Evolutionary conservation across 768 basidiomycete genomes (phyloP).

Genomic region (Pulveroboletus sp.): DNA sequence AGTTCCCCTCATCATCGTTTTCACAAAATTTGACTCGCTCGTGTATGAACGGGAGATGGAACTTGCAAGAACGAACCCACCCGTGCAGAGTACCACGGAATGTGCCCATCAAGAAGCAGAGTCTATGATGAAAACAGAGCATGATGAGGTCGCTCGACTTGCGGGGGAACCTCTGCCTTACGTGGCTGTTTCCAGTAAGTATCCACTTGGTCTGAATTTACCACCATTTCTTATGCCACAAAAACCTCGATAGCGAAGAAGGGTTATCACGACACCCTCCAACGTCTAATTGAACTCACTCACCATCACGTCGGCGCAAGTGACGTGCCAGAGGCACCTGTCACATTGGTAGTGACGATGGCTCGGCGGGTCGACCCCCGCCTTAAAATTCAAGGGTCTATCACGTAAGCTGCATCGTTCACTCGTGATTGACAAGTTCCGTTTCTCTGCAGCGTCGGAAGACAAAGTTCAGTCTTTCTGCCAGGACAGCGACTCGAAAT

Average conservation of each 20-base stretch:
- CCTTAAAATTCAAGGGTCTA: background rate
- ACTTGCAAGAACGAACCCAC: background rate
- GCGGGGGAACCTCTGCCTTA: background rate
- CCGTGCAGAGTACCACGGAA: background rate
- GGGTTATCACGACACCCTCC: background rate
- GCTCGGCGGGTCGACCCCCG: background rate
- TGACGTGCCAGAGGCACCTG: background rate
- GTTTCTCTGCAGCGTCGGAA: background rate
- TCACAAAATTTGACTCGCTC: background rate
- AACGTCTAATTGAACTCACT: background rate
- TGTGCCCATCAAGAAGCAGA: background rate
- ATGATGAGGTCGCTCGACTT: background rate
- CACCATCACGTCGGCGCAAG: background rate
- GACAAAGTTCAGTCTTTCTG: background rate
- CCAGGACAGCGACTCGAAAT: background rate
- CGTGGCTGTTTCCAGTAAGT: background rate
- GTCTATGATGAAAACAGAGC: background rate
- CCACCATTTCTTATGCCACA: background rate
- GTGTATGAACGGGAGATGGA: background rate
- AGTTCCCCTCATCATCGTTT: constrained; percentile 2
- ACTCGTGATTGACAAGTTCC: background rate
- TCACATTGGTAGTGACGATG: background rate
- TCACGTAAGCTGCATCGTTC: background rate
- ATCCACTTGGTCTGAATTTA: background rate
- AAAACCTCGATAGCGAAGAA: background rate